Conservation (phyloP, 2,329 filamentous ascomycete species). For the Westerdykella aurantiaca region DNA sequence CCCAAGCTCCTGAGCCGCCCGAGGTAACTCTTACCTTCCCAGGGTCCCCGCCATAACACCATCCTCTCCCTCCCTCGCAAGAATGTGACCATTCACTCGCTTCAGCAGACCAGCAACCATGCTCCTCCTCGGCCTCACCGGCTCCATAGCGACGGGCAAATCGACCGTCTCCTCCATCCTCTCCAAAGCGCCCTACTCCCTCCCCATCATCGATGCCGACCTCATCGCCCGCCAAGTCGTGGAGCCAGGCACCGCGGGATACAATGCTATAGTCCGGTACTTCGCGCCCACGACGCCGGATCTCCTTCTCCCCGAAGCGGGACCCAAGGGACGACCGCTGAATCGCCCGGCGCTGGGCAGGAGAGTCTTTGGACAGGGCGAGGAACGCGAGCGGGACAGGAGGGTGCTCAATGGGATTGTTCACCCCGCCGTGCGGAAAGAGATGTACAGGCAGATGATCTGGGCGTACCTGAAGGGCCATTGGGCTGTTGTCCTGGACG, state of each 20-base stretch:
- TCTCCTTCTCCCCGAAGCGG: slow-evolving; percentile 59
- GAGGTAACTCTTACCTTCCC: no score
- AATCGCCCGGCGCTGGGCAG: slow-evolving; percentile 81
- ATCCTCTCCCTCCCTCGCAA: no score
- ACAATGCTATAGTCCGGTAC: slow-evolving; percentile 72
- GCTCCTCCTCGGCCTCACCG: slow-evolving; percentile 92
- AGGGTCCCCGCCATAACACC: no score
- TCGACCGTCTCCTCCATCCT: slow-evolving; percentile 88
- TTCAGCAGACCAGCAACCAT: slow-evolving; percentile 44
- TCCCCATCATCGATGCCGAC: slow-evolving; percentile 93
- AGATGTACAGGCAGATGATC: slow-evolving; percentile 73
- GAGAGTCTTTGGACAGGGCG: slow-evolving; percentile 76
- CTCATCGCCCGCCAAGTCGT: slow-evolving; percentile 88
- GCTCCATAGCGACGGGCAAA: slow-evolving; percentile 97
- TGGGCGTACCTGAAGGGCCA: slow-evolving; percentile 65
- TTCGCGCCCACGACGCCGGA: slow-evolving; percentile 82
- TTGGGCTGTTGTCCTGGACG: slow-evolving; percentile 89
- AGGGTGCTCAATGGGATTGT: slow-evolving; percentile 81
- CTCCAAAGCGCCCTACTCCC: slow-evolving; percentile 69
- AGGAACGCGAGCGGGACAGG: slow-evolving; percentile 65
- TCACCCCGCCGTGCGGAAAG: slow-evolving; percentile 79
- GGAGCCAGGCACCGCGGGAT: slow-evolving; percentile 81
- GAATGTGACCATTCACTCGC: no score
- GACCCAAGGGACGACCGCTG: slow-evolving; percentile 64
- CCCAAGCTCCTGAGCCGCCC: no score